Base-by-base conservation (phyloP, 495 filamentous ascomycete genomes). In the Talaromyces stipitatus region DNA sequence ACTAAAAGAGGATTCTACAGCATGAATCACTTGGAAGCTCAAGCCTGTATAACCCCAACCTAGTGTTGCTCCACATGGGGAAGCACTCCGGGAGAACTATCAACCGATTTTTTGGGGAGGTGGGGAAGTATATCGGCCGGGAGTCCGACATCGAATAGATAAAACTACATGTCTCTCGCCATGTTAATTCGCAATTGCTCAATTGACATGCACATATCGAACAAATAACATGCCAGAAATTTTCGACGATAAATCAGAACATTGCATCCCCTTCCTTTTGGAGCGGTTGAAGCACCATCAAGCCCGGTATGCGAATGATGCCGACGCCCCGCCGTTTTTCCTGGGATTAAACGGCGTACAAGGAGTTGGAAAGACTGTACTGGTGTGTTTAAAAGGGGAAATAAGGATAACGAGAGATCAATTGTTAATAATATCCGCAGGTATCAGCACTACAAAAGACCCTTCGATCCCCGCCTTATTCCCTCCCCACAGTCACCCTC, bases 301-400 rank as follows among this genome's bases (percentile, higher is more conserved):
- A 36, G 63, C 62, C 46, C 66, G 66, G 50, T 63, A 71, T 59
- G 62, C 68, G 24, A 51, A 66, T 61, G 52, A 69, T 47, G 57
- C 62, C 53, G 69, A 74, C 54, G 67, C 76, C 57, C 75, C 79
- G 48, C 80, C 82, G 28, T 79, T 85, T 65, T 82, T 85, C 66
- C 66, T 86, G 18, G 82, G 82, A 14, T 61, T 86, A 50, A 85
- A 85, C 61, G 83, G 78, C 41, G 74, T 95, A 14, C 91, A 95
- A 69, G 92, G 92, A 48, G 88, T 87, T 46, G 92, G 92, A 38
- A 97, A 97, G 72, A 92, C 91, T 1, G 92, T 91, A 3, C 77
- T 97, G 62, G 91, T 85, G 68, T 64, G 56, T 10, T n/a, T 24
- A n/a, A n/a, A n/a, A n/a, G n/a, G n/a, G n/a, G n/a, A n/a, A n/a